Conservation (phyloP, 2,329 filamentous ascomycete genomes). For the Helicocarpus griseus region DNA sequence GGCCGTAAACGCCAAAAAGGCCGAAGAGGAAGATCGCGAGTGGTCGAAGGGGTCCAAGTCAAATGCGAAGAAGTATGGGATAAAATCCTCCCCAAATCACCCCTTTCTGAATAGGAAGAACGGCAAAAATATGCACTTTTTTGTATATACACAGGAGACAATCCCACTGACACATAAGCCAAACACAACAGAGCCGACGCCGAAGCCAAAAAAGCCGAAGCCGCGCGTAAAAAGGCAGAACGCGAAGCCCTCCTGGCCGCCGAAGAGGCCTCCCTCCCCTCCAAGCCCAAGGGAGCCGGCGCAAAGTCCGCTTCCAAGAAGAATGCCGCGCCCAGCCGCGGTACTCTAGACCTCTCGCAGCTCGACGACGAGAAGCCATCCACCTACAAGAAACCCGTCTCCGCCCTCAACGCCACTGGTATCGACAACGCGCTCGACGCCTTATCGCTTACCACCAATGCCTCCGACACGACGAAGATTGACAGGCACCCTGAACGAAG, state of each 20-base stretch:
- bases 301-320: conserved; percentile 43
- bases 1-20: conserved; percentile 55
- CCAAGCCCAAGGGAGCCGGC: conserved; percentile 48
- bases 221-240: conserved; percentile 83
- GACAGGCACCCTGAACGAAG: conserved; percentile 83
- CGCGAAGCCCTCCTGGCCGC: conserved; percentile 71
- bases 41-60: conserved; percentile 84
- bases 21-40: conserved; percentile 59
- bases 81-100: background rate
- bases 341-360: conserved; percentile 60
- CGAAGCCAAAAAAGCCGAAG: conserved; percentile 72
- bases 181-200: conserved; percentile 63
- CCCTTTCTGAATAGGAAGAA: background rate
- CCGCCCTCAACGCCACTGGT: conserved; percentile 66
- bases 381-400: conserved; percentile 33
- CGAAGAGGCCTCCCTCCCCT: conserved; percentile 62
- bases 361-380: conserved; percentile 53
- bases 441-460: conserved; percentile 55
- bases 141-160: background rate
- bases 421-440: conserved; percentile 93
- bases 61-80: conserved; percentile 73
- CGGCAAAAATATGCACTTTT: too few relatives aligned
- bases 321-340: conserved; percentile 36
- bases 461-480: conserved; percentile 54
- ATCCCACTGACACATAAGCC: background rate